Percentiles rank a stretch among this genome's conserved stretches.
Conservation (phyloP, 148 eudicot species). For the Fagopyrum esculentum region DNA sequence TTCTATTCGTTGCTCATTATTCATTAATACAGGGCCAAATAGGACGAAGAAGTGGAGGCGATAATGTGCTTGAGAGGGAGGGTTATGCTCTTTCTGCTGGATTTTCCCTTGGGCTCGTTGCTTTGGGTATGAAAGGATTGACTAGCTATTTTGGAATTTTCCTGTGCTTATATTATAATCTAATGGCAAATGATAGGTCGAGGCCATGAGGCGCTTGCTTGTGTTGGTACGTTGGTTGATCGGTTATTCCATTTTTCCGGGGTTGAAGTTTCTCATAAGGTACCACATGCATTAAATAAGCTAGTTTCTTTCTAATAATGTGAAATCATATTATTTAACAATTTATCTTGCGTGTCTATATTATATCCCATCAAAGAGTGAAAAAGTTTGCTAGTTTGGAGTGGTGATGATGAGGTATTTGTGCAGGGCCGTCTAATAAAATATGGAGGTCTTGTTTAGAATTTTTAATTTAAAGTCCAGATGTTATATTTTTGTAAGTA, state of each 20-base stretch:
- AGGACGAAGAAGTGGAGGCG: constrained; percentile 98
- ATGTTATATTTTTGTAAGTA: too few relatives aligned
- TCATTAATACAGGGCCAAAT: constrained; percentile 62
- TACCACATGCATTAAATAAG: constrained; percentile 19
- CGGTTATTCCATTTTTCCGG: constrained; percentile 77
- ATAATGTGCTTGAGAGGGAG: constrained; percentile 96
- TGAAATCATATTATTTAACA: neutral
- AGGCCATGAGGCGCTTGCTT: constrained; percentile 74
- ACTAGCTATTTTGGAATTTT: neutral
- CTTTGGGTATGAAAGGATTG: constrained; percentile 58
- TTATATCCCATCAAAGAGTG: neutral
- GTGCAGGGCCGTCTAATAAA: neutral
- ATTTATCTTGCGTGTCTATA: neutral
- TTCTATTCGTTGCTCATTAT: neutral
- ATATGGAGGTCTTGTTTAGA: neutral
- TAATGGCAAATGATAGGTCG: constrained; percentile 47
- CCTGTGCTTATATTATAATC: constrained; percentile 22
- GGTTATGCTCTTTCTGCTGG: constrained; percentile 99
- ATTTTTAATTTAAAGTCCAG: too few relatives aligned
- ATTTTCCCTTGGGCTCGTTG: constrained; percentile 87
- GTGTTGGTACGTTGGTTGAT: constrained; percentile 65
- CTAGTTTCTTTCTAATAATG: neutral
- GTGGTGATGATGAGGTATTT: neutral
- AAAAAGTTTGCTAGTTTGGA: neutral
- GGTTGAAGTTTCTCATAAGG: constrained; percentile 58